Evolutionary conservation across 208 protist species (phyloP).

Genomic region (Tritrichomonas foetus): DNA sequence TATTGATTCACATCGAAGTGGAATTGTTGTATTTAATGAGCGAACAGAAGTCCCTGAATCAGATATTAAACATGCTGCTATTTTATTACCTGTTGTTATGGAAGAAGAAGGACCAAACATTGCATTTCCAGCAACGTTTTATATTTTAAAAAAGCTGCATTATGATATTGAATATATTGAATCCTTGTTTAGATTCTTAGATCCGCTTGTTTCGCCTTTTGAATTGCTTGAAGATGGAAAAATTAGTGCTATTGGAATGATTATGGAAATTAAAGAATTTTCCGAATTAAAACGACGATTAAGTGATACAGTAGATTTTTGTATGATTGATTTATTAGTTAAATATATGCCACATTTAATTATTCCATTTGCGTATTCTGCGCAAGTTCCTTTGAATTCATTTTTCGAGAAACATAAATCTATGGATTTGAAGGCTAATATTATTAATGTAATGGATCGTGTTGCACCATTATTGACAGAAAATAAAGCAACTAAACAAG

Average conservation of each 20-base stretch:
- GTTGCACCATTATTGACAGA: not conserved
- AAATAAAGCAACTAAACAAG: not conserved
- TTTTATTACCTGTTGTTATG: conserved; percentile 6
- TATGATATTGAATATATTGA: not conserved
- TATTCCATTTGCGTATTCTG: not conserved
- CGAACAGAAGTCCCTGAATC: too few species aligned
- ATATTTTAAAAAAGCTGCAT: not conserved
- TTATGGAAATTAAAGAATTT: not conserved
- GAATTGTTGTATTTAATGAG: not conserved
- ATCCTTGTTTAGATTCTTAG: not conserved
- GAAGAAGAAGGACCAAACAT: conserved; percentile 30
- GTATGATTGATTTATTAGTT: not conserved
- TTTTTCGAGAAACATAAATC: not conserved
- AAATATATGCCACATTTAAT: not conserved
- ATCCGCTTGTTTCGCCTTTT: not conserved
- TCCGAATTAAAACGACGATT: not conserved
- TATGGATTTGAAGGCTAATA: not conserved
- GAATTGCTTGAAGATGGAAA: not conserved
- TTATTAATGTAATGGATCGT: not conserved
- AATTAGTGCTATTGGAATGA: not conserved
- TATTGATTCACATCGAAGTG: not conserved
- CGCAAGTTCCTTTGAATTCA: not conserved
- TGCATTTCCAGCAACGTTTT: not conserved
- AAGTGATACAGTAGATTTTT: not conserved
- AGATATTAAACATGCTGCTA: not conserved